Percentiles rank a stretch among this genome's conserved stretches.
phyloP scores from a whole-genome alignment of 257 asterid species.

The Nicotiana otophora region DNA sequence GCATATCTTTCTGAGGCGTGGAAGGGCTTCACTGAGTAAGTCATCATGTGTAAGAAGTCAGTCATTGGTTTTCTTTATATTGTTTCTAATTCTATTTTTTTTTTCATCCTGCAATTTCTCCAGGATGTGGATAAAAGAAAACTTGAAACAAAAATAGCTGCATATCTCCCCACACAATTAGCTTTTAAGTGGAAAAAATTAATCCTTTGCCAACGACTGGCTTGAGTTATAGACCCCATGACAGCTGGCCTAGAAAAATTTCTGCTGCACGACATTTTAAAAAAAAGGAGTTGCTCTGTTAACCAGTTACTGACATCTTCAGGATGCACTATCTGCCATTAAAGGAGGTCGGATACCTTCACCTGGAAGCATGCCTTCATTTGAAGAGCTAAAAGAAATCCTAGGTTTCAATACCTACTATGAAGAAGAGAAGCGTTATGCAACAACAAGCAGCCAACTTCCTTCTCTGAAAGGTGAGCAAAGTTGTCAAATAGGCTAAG shows the following conservation, averaged over 20 bases:
- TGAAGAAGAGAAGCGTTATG: conserved; percentile 66
- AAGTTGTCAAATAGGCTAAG: not conserved
- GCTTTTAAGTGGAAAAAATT: not conserved
- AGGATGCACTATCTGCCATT: conserved; percentile 83
- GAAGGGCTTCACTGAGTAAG: not conserved
- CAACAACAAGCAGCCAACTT: conserved; percentile 35
- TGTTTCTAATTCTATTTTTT: not conserved
- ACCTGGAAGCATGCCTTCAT: conserved; percentile 90
- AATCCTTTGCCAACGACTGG: not conserved
- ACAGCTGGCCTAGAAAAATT: not conserved
- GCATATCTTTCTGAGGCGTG: not conserved
- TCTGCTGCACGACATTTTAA: not conserved
- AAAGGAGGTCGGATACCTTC: conserved; percentile 90
- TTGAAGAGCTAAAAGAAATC: conserved; percentile 82
- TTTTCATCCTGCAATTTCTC: not conserved
- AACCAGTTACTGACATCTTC: conserved; percentile 18
- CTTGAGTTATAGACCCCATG: not conserved
- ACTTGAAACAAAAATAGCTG: not conserved
- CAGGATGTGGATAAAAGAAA: not conserved
- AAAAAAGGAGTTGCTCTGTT: not conserved
- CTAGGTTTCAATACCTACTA: conserved; percentile 76
- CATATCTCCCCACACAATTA: not conserved
- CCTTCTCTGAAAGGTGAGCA: conserved; percentile 43
- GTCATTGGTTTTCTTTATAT: not conserved
- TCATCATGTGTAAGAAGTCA: not conserved